phyloP scores from a whole-genome alignment of 2,329 filamentous ascomycete species.

The Periconia macrospinosa region DNA sequence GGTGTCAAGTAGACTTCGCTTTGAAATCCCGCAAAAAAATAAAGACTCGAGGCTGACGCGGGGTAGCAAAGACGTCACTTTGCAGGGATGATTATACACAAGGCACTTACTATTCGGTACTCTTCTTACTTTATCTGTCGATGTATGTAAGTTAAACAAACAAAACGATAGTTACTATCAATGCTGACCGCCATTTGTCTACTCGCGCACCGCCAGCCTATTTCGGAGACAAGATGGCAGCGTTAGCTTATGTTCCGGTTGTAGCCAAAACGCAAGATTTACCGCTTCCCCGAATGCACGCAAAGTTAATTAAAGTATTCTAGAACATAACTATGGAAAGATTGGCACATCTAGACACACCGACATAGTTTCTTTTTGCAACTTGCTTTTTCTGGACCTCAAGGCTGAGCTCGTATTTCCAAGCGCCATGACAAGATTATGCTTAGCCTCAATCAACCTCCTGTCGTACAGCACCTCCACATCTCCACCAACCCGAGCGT shows the following conservation, averaged over 20 bases:
- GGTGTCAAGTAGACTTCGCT: neutral
- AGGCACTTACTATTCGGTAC: neutral
- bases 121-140: neutral
- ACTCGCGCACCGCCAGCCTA: too few species aligned
- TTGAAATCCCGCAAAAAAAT: neutral
- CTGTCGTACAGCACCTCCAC: neutral
- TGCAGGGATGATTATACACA: neutral
- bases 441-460: neutral
- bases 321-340: neutral
- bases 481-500: neutral
- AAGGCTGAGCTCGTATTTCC: neutral
- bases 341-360: neutral
- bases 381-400: neutral
- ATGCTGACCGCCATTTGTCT: too few species aligned
- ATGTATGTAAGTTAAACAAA: neutral
- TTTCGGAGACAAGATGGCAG: too few species aligned
- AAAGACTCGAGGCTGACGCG: neutral
- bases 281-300: too few species aligned
- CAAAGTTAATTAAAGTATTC: neutral
- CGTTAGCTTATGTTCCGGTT: too few species aligned
- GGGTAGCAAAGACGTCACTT: slow-evolving; percentile 2
- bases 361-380: slow-evolving; percentile 10
- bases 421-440: neutral
- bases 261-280: too few species aligned
- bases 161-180: too few species aligned